Evolutionary conservation across 208 protist genomes (phyloP).

Genomic region (Angomonas ambiguus): DNA sequence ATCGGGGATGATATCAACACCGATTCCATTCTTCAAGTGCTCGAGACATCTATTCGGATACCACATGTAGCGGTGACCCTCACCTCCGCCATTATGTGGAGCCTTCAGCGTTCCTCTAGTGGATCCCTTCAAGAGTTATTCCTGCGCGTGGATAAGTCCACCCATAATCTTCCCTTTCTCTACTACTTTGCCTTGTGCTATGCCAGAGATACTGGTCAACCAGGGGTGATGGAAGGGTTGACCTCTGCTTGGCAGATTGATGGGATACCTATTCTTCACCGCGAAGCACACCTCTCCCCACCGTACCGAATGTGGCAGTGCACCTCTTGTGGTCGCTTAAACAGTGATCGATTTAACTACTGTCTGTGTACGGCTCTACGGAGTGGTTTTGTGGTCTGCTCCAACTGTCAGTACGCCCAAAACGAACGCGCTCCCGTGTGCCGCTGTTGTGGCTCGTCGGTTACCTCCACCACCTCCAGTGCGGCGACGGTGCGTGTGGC

Average conservation of each 20-base stretch:
- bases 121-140: constrained; percentile 56
- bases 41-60: constrained; percentile 55
- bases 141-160: constrained; percentile 44
- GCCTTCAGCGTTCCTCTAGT: constrained; percentile 24
- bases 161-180: constrained; percentile 59
- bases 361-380: constrained; percentile 82
- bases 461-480: constrained; percentile 17
- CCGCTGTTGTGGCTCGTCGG: constrained; percentile 45
- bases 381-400: constrained; percentile 64
- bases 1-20: constrained; percentile 83
- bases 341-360: constrained; percentile 89
- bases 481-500: constrained; percentile 48
- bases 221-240: constrained; percentile 57
- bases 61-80: constrained; percentile 36
- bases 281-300: constrained; percentile 34
- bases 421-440: constrained; percentile 67
- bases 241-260: constrained; percentile 61
- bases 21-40: constrained; percentile 64
- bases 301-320: constrained; percentile 79
- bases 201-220: constrained; percentile 41
- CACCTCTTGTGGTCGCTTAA: constrained; percentile 60
- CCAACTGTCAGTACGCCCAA: constrained; percentile 61
- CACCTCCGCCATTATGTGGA: constrained; percentile 30
- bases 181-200: constrained; percentile 76
- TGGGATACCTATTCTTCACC: constrained; percentile 32